Percentiles rank a stretch among this genome's conserved stretches.
phyloP scores from a whole-genome alignment of 2,329 filamentous ascomycete species.

The Sporothrix curviconia region DNA sequence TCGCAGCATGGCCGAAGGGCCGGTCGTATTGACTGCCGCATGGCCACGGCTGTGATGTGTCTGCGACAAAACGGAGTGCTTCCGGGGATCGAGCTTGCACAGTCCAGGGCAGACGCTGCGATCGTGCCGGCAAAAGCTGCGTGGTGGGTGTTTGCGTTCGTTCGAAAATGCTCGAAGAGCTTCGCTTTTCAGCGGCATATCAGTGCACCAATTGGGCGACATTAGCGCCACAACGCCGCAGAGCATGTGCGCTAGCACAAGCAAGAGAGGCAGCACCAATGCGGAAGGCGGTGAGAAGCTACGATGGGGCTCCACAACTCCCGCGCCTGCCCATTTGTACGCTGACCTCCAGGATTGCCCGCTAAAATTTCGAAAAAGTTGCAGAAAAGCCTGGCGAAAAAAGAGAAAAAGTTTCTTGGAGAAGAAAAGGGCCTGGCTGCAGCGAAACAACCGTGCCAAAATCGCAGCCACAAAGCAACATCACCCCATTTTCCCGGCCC shows the following conservation, averaged over 20 bases:
- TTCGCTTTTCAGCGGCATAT: not conserved
- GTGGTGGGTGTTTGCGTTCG: not conserved
- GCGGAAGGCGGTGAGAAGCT: conserved; percentile 17
- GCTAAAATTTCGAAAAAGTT: conserved; percentile 14
- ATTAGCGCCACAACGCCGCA: not conserved
- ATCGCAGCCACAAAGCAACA: not conserved
- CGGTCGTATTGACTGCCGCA: not conserved
- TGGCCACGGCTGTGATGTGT: not conserved
- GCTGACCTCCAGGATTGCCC: not conserved
- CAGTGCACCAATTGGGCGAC: not conserved
- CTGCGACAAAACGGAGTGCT: not conserved
- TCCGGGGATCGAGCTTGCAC: too few relatives aligned
- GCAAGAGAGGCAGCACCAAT: not conserved
- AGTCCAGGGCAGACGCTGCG: too few relatives aligned
- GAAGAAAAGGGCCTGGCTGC: not conserved
- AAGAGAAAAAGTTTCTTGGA: conserved; percentile 12
- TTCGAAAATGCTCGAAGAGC: too few relatives aligned
- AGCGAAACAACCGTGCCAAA: not conserved
- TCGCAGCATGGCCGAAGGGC: not conserved
- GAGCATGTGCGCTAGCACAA: not conserved
- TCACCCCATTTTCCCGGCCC: too few relatives aligned
- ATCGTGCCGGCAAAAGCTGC: not conserved
- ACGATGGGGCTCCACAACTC: not conserved
- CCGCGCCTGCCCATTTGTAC: not conserved
- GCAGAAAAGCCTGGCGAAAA: conserved; percentile 7